These are phyloP conservation scores for Avicennia marina DNA, from an alignment of 257 asterid species.

Conservation along the genomic window DNA sequence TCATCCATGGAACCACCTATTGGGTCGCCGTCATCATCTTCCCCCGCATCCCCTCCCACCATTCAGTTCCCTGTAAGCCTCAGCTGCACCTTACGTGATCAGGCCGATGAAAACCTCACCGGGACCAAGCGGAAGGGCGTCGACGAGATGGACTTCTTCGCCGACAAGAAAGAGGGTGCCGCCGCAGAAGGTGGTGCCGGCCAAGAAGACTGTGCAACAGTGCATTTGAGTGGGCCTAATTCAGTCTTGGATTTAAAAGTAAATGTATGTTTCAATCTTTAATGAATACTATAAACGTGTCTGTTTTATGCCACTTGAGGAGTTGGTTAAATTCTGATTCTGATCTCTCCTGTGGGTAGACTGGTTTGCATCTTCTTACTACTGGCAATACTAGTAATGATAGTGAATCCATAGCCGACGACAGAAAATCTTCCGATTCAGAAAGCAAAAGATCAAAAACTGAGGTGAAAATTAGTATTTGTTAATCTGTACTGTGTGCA, in stretches of 20 bases:
- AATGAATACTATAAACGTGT: background rate
- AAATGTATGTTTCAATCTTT: slow-evolving; percentile 36
- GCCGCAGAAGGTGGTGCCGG: background rate
- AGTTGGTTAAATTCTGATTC: background rate
- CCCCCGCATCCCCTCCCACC: slow-evolving; percentile 34
- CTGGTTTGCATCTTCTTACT: slow-evolving; percentile 73
- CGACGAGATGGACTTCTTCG: slow-evolving; percentile 75
- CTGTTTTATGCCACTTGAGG: background rate
- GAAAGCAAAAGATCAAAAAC: slow-evolving; percentile 45
- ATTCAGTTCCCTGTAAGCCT: slow-evolving; percentile 73
- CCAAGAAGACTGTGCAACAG: slow-evolving; percentile 9
- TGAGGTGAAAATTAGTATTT: slow-evolving; percentile 39
- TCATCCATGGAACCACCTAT: slow-evolving; percentile 29
- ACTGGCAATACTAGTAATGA: slow-evolving; percentile 60
- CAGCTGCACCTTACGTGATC: slow-evolving; percentile 20
- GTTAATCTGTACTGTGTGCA: background rate
- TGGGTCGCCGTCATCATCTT: slow-evolving; percentile 22
- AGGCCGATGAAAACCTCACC: too few species aligned
- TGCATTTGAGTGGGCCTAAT: slow-evolving; percentile 13
- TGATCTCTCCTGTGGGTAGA: slow-evolving; percentile 26
- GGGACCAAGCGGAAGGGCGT: slow-evolving; percentile 31
- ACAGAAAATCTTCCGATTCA: slow-evolving; percentile 37
- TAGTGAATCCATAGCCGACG: slow-evolving; percentile 47
- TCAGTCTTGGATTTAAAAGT: slow-evolving; percentile 49
- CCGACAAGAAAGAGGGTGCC: slow-evolving; percentile 33